Conservation (phyloP, 768 basidiomycete genomes). For the Amanita muscaria region DNA sequence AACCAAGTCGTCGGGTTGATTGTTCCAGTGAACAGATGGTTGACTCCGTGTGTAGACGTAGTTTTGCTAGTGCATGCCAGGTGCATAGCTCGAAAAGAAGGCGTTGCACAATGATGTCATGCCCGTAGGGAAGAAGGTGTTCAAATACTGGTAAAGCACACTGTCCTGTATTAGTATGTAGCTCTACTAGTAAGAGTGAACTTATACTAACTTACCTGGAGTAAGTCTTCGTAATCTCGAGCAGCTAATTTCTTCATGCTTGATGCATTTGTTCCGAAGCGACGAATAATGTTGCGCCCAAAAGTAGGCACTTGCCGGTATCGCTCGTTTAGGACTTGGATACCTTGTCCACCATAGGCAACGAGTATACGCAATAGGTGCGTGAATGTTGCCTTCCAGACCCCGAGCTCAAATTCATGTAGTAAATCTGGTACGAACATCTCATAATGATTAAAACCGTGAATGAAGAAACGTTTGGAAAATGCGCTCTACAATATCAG, state of each 20-base stretch:
- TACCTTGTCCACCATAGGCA: slow-evolving; percentile 10
- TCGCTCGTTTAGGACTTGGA: slow-evolving; percentile 16
- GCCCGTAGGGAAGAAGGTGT: slow-evolving; percentile 22
- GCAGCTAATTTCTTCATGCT: slow-evolving; percentile 24
- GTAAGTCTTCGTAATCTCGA: slow-evolving; percentile 32
- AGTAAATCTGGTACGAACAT: slow-evolving; percentile 21
- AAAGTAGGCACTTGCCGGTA: slow-evolving; percentile 22
- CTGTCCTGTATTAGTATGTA: slow-evolving; percentile 12
- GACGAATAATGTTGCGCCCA: slow-evolving; percentile 26
- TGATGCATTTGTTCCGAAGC: slow-evolving; percentile 25
- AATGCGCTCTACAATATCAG: slow-evolving; percentile 21
- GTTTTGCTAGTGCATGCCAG: slow-evolving; percentile 30
- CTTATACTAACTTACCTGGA: slow-evolving; percentile 25
- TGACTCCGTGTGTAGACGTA: slow-evolving; percentile 12
- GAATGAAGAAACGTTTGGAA: slow-evolving; percentile 10
- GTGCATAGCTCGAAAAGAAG: slow-evolving; percentile 22
- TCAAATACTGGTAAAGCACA: slow-evolving; percentile 28
- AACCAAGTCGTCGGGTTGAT: slow-evolving; percentile 22
- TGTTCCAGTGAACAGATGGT: slow-evolving; percentile 15
- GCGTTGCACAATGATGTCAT: slow-evolving; percentile 19
- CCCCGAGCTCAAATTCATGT: neutral
- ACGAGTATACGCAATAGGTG: slow-evolving; percentile 24
- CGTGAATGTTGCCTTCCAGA: too few species aligned
- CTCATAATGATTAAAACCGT: slow-evolving; percentile 19
- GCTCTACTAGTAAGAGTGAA: neutral